Evolutionary conservation across 495 filamentous ascomycete genomes (phyloP).

Genomic region (Talaromyces trachyspermus): DNA sequence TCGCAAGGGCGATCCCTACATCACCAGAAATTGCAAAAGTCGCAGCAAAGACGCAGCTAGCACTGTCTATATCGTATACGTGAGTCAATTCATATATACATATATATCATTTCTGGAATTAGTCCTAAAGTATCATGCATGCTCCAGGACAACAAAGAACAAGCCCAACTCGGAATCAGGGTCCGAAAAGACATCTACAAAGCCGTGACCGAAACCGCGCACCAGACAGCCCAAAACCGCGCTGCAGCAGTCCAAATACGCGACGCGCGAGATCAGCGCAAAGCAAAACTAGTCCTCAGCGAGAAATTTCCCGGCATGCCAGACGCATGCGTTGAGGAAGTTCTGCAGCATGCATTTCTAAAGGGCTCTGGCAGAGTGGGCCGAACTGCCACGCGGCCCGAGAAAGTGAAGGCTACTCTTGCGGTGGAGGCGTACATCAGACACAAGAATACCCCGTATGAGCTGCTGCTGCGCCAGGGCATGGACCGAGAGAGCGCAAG

Average conservation of each 20-base stretch:
- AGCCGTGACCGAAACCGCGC: constrained; percentile 22
- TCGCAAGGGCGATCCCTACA: constrained; percentile 43
- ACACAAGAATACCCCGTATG: constrained; percentile 42
- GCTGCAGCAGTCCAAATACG: constrained; percentile 29
- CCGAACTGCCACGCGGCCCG: constrained; percentile 22
- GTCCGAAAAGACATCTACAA: constrained; percentile 33
- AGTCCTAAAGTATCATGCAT: no score
- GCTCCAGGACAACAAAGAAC: constrained; percentile 25
- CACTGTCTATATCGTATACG: constrained; percentile 37
- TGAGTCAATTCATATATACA: constrained; percentile 18
- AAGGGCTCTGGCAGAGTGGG: constrained; percentile 47
- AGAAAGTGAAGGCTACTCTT: constrained; percentile 30
- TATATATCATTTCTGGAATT: no score
- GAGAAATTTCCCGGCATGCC: constrained; percentile 40
- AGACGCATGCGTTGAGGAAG: constrained; percentile 19
- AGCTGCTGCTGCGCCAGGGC: constrained; percentile 27
- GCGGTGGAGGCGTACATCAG: constrained; percentile 48
- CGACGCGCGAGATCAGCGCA: constrained; percentile 26
- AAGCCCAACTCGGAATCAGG: constrained; percentile 35
- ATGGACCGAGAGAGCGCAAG: constrained; percentile 18
- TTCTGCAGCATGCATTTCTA: constrained; percentile 39
- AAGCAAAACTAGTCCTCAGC: constrained; percentile 26
- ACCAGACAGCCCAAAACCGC: constrained; percentile 30
- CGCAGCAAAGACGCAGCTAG: constrained; percentile 34
- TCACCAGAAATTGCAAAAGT: constrained; percentile 41